Conservation (phyloP, 305 asterid species). For the Caryopteris hybrid region DNA sequence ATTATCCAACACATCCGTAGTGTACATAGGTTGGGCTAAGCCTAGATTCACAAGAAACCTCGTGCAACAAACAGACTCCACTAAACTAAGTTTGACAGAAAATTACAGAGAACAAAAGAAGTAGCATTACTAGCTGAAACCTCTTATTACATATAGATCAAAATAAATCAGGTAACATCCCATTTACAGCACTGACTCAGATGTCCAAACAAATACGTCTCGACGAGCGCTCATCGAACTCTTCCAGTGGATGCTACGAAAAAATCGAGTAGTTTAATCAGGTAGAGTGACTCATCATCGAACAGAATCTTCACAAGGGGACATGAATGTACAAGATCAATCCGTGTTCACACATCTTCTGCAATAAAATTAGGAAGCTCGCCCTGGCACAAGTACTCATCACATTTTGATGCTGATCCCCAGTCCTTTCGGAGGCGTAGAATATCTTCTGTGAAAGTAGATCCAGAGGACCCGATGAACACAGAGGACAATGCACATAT, state of each 20-base stretch:
- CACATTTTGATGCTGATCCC: slow-evolving; percentile 85
- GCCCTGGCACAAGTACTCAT: slow-evolving; percentile 78
- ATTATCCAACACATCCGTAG: neutral
- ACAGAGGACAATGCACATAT: slow-evolving; percentile 87
- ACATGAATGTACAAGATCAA: slow-evolving; percentile 9
- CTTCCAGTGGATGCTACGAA: neutral
- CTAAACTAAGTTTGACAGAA: slow-evolving; percentile 5
- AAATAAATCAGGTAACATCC: slow-evolving; percentile 11
- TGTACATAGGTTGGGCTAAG: slow-evolving; percentile 8
- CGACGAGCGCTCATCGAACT: neutral
- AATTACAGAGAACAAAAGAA: slow-evolving; percentile 11
- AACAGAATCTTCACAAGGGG: slow-evolving; percentile 10
- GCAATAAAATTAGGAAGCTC: slow-evolving; percentile 78
- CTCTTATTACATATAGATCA: slow-evolving; percentile 25
- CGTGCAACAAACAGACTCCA: slow-evolving; percentile 3
- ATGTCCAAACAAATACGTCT: slow-evolving; percentile 10
- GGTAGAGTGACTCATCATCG: slow-evolving; percentile 7
- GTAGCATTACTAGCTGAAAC: neutral
- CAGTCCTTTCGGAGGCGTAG: slow-evolving; percentile 83
- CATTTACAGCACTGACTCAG: slow-evolving; percentile 12
- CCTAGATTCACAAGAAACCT: slow-evolving; percentile 1
- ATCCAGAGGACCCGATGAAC: slow-evolving; percentile 88
- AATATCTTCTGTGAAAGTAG: slow-evolving; percentile 96
- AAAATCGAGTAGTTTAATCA: slow-evolving; percentile 3
- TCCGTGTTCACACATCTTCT: slow-evolving; percentile 52